Evolutionary conservation across 148 eudicot species (phyloP).

Genomic region (Selenicereus undatus): DNA sequence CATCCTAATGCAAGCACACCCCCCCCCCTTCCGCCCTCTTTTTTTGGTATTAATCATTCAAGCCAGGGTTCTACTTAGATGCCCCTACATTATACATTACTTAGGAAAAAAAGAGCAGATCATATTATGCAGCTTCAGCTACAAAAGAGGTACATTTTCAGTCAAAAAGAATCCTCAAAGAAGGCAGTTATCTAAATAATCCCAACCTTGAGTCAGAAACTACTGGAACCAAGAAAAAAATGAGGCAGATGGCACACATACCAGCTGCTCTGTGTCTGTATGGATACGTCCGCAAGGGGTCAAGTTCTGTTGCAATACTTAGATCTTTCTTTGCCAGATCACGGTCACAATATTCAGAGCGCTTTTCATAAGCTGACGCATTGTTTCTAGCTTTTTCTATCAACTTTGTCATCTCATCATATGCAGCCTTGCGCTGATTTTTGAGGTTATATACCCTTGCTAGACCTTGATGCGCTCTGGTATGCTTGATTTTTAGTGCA

Average conservation of each 20-base stretch:
- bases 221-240: not conserved
- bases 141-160: no score
- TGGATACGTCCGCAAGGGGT: conserved; percentile 83
- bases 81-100: no score
- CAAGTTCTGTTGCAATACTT: conserved; percentile 65
- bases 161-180: no score
- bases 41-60: no score
- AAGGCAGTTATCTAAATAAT: no score
- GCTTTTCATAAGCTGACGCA: conserved; percentile 86
- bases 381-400: conserved; percentile 80
- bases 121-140: no score
- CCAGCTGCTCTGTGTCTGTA: conserved; percentile 95
- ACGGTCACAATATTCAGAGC: conserved; percentile 92
- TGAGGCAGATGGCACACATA: conserved; percentile 22
- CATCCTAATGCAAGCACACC: no score
- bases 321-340: conserved; percentile 81
- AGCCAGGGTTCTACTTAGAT: no score
- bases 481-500: conserved; percentile 84
- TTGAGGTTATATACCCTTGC: conserved; percentile 74
- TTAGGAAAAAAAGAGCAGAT: no score
- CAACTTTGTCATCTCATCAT: conserved; percentile 87
- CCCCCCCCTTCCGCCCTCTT: no score
- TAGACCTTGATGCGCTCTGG: conserved; percentile 92
- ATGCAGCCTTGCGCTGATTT: conserved; percentile 83
- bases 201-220: not conserved